Conservation (phyloP, 2,329 filamentous ascomycete genomes). For the Ploettnerulaceae sp. region DNA sequence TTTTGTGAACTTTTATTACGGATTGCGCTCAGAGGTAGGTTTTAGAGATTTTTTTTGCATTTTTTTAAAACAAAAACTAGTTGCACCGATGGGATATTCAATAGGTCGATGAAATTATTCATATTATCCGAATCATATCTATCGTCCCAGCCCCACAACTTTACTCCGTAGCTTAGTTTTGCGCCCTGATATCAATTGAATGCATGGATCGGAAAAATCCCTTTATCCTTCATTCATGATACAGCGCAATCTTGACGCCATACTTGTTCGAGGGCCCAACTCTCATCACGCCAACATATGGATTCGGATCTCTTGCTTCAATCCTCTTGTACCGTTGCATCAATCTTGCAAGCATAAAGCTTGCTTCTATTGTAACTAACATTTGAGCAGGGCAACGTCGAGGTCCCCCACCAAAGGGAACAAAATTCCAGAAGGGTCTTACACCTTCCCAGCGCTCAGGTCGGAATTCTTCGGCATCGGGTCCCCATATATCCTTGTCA, state of each 20-base stretch:
- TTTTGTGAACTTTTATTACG: too few species aligned
- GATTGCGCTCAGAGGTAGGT: too few species aligned
- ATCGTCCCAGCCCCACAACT: too few species aligned
- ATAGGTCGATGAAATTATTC: too few species aligned
- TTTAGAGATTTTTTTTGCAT: too few species aligned
- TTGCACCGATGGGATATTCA: too few species aligned
- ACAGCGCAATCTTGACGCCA: background rate
- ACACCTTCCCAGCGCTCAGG: conserved; percentile 65
- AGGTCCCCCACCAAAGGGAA: background rate
- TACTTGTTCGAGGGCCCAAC: background rate
- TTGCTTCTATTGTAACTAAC: background rate
- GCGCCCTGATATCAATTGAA: too few species aligned
- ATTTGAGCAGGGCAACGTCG: background rate
- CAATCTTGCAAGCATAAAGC: background rate
- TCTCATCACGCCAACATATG: background rate
- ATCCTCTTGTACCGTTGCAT: background rate
- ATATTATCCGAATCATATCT: too few species aligned
- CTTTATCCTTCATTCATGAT: background rate
- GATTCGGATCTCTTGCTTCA: background rate
- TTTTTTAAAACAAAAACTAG: too few species aligned
- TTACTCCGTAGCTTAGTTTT: too few species aligned
- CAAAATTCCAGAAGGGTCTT: conserved; percentile 39
- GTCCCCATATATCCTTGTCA: conserved; percentile 58
- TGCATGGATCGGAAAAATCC: too few species aligned
- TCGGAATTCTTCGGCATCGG: conserved; percentile 62